Evolutionary conservation across 208 protist genomes (phyloP).

Genomic region (Trypanosoma cruzi): DNA sequence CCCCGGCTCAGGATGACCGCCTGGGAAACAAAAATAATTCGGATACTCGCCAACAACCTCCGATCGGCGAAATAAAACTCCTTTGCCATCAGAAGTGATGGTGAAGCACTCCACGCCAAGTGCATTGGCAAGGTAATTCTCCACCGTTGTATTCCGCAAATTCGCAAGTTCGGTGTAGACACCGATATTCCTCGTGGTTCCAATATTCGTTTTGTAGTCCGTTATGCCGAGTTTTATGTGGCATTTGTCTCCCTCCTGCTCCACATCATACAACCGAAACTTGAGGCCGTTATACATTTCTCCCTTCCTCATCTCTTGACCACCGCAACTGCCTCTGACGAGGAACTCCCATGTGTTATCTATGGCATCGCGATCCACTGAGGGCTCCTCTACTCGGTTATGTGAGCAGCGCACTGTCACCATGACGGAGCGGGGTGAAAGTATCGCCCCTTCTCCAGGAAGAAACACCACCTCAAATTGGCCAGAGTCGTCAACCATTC

Average conservation of each 20-base stretch:
- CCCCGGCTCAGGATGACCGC: conserved; percentile 44
- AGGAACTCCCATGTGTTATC: conserved; percentile 32
- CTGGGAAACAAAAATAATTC: conserved; percentile 46
- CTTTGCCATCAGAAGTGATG: conserved; percentile 34
- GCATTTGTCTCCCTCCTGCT: conserved; percentile 5
- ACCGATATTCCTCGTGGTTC: conserved; percentile 30
- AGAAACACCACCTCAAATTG: not conserved
- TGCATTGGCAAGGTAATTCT: conserved; percentile 37
- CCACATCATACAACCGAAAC: conserved; percentile 39
- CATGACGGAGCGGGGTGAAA: not conserved
- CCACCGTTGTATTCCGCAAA: not conserved
- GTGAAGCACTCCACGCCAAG: conserved; percentile 49
- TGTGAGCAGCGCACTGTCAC: conserved; percentile 16
- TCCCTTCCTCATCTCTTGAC: not conserved
- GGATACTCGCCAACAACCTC: conserved; percentile 36
- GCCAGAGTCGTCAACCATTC: too few relatives aligned
- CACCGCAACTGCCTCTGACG: not conserved
- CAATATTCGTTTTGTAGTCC: conserved; percentile 51
- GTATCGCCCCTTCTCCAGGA: not conserved
- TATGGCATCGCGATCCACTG: conserved; percentile 22
- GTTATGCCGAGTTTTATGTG: conserved; percentile 43
- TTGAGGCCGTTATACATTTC: conserved; percentile 48
- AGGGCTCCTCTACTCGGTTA: conserved; percentile 23
- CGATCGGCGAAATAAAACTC: conserved; percentile 42
- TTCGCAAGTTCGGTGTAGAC: conserved; percentile 16